Conservation (phyloP, 352 stramenopile species). For the Globisporangium abappressorium region DNA sequence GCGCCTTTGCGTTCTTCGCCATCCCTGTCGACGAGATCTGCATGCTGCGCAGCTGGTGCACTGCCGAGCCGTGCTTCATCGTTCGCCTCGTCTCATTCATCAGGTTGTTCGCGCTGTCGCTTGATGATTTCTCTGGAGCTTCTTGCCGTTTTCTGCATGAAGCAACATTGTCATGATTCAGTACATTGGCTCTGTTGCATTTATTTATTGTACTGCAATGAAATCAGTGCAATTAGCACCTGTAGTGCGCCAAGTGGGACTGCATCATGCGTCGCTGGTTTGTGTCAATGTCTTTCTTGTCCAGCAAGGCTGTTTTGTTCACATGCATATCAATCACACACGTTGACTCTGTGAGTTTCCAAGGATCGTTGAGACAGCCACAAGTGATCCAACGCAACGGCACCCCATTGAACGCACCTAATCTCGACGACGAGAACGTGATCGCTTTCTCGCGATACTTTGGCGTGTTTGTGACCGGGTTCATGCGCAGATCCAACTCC, state of each 20-base stretch:
- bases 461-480: conserved; percentile 42
- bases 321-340: not conserved
- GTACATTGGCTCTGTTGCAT: not conserved
- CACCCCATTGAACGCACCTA: conserved; percentile 28
- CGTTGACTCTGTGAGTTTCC: not conserved
- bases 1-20: conserved; percentile 13
- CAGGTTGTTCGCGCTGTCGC: conserved; percentile 5
- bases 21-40: conserved; percentile 20
- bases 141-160: conserved; percentile 38
- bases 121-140: conserved; percentile 8
- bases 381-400: not conserved
- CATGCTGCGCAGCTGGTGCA: conserved; percentile 49
- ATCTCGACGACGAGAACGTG: conserved; percentile 58
- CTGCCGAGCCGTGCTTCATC: conserved; percentile 42
- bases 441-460: conserved; percentile 78
- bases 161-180: not conserved
- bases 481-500: conserved; percentile 60
- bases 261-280: conserved; percentile 82
- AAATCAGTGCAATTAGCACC: conserved; percentile 16
- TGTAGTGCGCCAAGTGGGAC: conserved; percentile 68
- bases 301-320: conserved; percentile 38
- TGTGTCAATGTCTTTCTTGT: conserved; percentile 70
- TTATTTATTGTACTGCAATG: not conserved
- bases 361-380: too few species aligned
- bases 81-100: conserved; percentile 32